Evolutionary conservation across 2,329 filamentous ascomycete genomes (phyloP), one percentile per base, ranked within the genome.

Genomic region (Diaporthe citri): DNA sequence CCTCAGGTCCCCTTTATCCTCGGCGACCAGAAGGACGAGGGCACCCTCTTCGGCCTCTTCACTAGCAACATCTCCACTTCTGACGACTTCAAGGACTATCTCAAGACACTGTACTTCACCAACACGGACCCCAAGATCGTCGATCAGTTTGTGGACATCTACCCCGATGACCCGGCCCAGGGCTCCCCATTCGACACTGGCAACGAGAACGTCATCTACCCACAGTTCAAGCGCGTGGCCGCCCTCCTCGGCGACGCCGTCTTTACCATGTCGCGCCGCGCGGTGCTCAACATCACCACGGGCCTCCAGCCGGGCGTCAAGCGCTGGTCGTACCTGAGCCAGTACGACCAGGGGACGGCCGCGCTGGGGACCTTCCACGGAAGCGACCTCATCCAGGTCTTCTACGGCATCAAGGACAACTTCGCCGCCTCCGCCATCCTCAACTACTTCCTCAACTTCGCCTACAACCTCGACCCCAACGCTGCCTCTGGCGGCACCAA

Each of bases 11-110:
- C 87, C 43, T 85, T 87, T 83, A 88, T 89, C 76, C 88, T 93
- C 48, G 93, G 94, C 59, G 89, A 95, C 80, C 93, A 95, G 82
- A 93, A 96, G 85, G 94, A 96, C 80, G 94, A 96, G 82, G 93
- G 94, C 28, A 95, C 94, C 0, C 82, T 96, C 2, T 95, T 96
- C 80, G 87, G 91, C 7, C 85, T 96, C 51, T 92, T 93, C 81
- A 93, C 94, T 77, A 80, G 83, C 46, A 94, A 95, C 81, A 84
- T 96, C 69, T 93, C 90, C 15, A 93, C 88, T 1, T 90, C 87
- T 0, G 83, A 84, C 1, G 83, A 90, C 8, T 78, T 96, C 0
- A 87, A 91, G 43, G 83, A 87, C n/a, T 96, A 96, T 79, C 83
- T 97, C 34, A 80, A 83, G 2, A 80, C 83, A 0, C 77, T 90